Conservation (phyloP, 192 early-diverging fungal genomes). For the Backusella westeae region DNA sequence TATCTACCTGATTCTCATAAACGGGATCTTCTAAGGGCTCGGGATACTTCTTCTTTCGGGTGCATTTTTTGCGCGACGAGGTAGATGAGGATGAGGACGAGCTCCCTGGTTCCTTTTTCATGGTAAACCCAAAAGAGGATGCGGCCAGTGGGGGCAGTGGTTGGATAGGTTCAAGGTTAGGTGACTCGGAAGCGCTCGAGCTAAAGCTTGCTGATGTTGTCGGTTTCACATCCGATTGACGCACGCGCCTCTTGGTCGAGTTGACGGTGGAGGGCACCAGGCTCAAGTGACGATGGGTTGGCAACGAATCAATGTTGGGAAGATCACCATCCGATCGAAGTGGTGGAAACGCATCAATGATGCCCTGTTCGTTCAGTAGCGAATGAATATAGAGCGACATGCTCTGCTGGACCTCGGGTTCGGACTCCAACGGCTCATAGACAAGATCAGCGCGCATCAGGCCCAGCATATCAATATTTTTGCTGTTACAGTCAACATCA, state of each 20-base stretch:
- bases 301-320: slow-evolving; percentile 1
- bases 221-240: background rate
- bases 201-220: background rate
- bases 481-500: slow-evolving; percentile 28
- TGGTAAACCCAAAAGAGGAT: background rate
- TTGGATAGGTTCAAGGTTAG: background rate
- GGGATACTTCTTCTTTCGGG: too few species aligned
- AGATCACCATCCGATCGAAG: background rate
- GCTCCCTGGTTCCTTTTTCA: background rate
- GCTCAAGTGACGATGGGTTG: slow-evolving; percentile 21
- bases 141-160: background rate
- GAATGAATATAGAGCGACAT: slow-evolving; percentile 26
- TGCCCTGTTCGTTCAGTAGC: slow-evolving; percentile 37
- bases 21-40: too few species aligned
- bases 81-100: too few species aligned
- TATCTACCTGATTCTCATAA: too few species aligned
- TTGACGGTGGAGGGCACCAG: slow-evolving; percentile 15
- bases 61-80: too few species aligned
- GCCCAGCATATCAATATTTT: slow-evolving; percentile 23
- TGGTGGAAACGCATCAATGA: slow-evolving; percentile 44
- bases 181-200: background rate
- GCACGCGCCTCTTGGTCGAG: background rate
- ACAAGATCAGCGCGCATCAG: slow-evolving; percentile 27
- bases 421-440: background rate
- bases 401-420: background rate